phyloP scores from a whole-genome alignment of 2,329 filamentous ascomycete genomes.

The Pseudogymnoascus sp. region DNA sequence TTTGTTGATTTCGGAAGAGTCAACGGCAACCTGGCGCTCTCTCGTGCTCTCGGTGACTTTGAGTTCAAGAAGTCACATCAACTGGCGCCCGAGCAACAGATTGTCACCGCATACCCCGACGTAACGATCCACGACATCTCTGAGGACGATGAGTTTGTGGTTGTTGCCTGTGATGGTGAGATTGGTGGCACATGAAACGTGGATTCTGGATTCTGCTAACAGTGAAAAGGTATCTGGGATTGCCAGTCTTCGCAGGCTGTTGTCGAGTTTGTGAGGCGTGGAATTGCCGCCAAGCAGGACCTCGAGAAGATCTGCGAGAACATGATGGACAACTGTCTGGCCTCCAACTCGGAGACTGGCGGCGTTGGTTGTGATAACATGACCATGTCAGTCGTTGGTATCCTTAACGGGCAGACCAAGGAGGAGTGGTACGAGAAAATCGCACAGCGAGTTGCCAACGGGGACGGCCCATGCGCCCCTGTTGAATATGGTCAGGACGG shows the following conservation, averaged over 20 bases:
- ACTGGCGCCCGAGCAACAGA: constrained; percentile 94
- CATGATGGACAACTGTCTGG: constrained; percentile 99
- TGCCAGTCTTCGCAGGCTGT: constrained; percentile 98
- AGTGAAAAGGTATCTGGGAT: constrained; percentile 83
- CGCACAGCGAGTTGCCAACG: constrained; percentile 85
- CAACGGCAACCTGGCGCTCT: constrained; percentile 94
- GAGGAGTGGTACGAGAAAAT: constrained; percentile 98
- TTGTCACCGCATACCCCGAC: constrained; percentile 94
- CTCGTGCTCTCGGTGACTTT: constrained; percentile 95
- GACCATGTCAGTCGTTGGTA: constrained; percentile 89
- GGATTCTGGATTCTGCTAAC: constrained; percentile 16
- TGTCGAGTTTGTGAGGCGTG: constrained; percentile 90
- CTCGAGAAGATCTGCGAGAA: constrained; percentile 96
- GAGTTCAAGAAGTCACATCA: constrained; percentile 99
- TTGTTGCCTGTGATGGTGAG: constrained; percentile 86
- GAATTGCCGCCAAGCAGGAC: constrained; percentile 93
- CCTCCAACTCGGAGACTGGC: constrained; percentile 94
- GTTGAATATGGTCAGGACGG: constrained; percentile 82
- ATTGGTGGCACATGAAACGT: constrained; percentile 13
- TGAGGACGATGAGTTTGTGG: constrained; percentile 91
- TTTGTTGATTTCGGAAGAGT: constrained; percentile 98
- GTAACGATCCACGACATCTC: constrained; percentile 84
- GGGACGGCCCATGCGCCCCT: constrained; percentile 95
- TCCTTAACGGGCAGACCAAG: constrained; percentile 85
- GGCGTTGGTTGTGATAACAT: constrained; percentile 99